phyloP scores from a whole-genome alignment of 768 basidiomycete genomes.

The Leccinum uliginosum region DNA sequence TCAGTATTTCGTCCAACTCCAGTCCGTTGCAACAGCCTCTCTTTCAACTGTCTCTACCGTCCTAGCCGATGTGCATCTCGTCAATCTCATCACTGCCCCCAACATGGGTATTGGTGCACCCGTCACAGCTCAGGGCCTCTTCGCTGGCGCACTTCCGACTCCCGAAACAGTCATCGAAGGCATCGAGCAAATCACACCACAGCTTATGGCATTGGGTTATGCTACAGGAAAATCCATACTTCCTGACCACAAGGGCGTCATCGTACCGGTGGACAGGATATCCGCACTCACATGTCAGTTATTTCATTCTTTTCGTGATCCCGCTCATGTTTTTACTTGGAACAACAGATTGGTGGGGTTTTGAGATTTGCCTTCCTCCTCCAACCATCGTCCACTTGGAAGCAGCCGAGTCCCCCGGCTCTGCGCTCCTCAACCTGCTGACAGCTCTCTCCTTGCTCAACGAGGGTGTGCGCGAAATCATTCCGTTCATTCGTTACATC shows the following conservation, averaged over 20 bases:
- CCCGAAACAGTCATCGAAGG: constrained; percentile 68
- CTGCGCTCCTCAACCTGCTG: constrained; percentile 65
- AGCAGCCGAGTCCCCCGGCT: constrained; percentile 56
- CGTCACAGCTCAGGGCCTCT: constrained; percentile 59
- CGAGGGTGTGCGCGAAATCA: constrained; percentile 74
- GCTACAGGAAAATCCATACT: constrained; percentile 62
- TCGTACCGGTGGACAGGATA: constrained; percentile 73
- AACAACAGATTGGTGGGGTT: constrained; percentile 82
- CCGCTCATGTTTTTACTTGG: constrained; percentile 5
- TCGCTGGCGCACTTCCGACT: constrained; percentile 74
- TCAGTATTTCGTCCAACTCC: constrained; percentile 53
- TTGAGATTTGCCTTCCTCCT: constrained; percentile 73
- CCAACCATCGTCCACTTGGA: constrained; percentile 59
- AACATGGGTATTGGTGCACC: constrained; percentile 72
- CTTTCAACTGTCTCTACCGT: constrained; percentile 45
- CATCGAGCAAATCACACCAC: constrained; percentile 65
- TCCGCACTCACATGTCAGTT: constrained; percentile 75
- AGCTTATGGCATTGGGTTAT: constrained; percentile 74
- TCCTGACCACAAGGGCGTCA: constrained; percentile 65
- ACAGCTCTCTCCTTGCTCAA: constrained; percentile 66
- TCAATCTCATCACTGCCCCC: constrained; percentile 56
- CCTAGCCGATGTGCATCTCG: constrained; percentile 56
- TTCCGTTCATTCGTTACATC: constrained; percentile 83
- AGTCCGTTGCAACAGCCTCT: constrained; percentile 45
- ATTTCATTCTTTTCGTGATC: neutral